Evolutionary conservation across 768 basidiomycete genomes (phyloP).

Genomic region (Hydnum rufescens): DNA sequence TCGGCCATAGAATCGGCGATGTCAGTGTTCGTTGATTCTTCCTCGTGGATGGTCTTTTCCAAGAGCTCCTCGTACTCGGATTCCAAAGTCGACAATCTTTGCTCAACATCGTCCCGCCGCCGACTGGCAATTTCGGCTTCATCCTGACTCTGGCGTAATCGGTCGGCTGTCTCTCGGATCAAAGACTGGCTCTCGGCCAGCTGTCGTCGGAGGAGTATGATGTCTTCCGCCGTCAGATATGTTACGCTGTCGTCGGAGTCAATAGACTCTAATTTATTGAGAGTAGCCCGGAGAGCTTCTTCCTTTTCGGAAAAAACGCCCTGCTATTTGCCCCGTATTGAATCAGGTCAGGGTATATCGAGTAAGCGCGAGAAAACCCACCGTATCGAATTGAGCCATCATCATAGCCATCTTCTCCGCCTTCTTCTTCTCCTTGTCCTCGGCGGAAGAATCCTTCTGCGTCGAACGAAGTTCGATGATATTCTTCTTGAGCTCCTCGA

Average conservation of each 20-base stretch:
- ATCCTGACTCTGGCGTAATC: conserved; percentile 75
- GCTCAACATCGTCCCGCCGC: conserved; percentile 74
- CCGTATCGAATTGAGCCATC: conserved; percentile 98
- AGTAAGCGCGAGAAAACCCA: conserved; percentile 22
- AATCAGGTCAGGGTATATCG: neutral
- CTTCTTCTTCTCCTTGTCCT: conserved; percentile 97
- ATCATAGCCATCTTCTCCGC: conserved; percentile 98
- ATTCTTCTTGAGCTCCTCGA: conserved; percentile 74
- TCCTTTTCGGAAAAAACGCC: conserved; percentile 93
- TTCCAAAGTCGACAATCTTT: conserved; percentile 59
- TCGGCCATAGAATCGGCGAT: conserved; percentile 71
- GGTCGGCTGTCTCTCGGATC: conserved; percentile 75
- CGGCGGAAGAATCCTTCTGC: conserved; percentile 70
- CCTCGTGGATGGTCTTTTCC: conserved; percentile 81
- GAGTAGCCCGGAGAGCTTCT: conserved; percentile 68
- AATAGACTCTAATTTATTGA: conserved; percentile 67
- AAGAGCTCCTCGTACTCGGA: conserved; percentile 93
- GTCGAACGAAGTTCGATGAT: conserved; percentile 58
- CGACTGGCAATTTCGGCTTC: conserved; percentile 73
- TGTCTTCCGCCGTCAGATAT: conserved; percentile 50
- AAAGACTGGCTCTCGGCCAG: conserved; percentile 74
- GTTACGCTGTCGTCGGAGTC: conserved; percentile 38
- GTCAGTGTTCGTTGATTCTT: conserved; percentile 69
- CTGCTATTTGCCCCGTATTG: conserved; percentile 29
- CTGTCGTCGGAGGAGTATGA: conserved; percentile 67